Percentiles rank a stretch among this genome's conserved stretches.
phyloP scores from a whole-genome alignment of 345 rosid species.

The Heritiera littoralis region DNA sequence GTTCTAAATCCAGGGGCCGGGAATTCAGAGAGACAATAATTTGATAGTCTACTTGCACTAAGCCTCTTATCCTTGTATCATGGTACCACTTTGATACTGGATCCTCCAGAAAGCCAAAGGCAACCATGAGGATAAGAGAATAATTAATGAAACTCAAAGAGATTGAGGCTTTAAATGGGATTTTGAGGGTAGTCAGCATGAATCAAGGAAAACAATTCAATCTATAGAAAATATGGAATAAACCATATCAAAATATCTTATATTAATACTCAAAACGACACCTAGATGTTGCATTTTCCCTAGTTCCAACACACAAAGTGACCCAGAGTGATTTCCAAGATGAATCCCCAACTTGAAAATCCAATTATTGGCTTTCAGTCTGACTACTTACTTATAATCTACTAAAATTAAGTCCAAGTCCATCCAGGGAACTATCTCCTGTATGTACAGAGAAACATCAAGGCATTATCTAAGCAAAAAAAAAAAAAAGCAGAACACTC shows the following conservation, averaged over 20 bases:
- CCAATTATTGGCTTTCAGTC: not conserved
- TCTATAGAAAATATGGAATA: not conserved
- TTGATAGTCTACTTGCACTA: not conserved
- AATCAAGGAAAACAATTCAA: not conserved
- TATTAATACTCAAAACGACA: not conserved
- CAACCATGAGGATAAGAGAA: not conserved
- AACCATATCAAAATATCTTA: not conserved
- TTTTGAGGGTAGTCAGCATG: not conserved
- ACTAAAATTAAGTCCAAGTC: not conserved
- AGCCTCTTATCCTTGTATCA: not conserved
- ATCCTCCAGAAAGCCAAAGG: not conserved
- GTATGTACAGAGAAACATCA: not conserved
- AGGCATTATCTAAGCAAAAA: not conserved
- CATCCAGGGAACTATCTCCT: not conserved
- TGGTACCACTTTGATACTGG: not conserved
- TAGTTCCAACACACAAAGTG: not conserved
- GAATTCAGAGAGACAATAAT: not conserved
- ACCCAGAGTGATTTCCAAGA: not conserved
- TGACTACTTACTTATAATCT: not conserved
- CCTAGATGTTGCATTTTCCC: not conserved
- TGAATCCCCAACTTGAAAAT: constrained; percentile 8
- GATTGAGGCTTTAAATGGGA: not conserved
- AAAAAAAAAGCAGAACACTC: not conserved
- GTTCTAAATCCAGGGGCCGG: not conserved
- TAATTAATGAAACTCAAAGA: not conserved